Evolutionary conservation across 257 asterid genomes (phyloP).

Genomic region (Solanum dulcamara): DNA sequence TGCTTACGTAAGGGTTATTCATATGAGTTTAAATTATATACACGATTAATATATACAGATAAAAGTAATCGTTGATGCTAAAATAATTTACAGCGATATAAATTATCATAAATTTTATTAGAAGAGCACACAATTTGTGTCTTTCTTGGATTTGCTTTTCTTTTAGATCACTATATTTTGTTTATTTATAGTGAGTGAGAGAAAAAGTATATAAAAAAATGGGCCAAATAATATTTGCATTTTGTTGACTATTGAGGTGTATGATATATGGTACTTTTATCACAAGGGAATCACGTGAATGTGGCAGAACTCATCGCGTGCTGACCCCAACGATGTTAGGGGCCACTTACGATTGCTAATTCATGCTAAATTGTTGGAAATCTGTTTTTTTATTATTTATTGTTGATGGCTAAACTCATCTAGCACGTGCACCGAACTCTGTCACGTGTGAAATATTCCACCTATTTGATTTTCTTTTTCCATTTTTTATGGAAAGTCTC

Average conservation of each 20-base stretch:
- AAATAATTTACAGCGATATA: no score
- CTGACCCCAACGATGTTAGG: neutral
- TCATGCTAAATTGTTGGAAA: neutral
- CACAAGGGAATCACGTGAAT: conserved; percentile 8
- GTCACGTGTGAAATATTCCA: conserved; percentile 5
- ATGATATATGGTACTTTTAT: neutral
- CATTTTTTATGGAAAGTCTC: no score
- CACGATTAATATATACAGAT: no score
- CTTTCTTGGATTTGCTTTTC: neutral
- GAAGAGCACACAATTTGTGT: neutral
- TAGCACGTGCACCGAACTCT: conserved; percentile 17
- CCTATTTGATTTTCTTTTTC: neutral
- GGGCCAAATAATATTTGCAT: neutral
- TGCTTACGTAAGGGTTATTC: no score
- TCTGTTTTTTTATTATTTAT: neutral
- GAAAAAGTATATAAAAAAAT: neutral
- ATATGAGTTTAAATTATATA: no score
- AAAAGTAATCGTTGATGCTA: no score
- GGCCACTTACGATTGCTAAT: neutral
- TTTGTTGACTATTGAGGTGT: neutral
- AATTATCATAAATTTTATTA: no score
- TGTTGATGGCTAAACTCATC: neutral
- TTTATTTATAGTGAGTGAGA: neutral
- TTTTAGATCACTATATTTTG: neutral
- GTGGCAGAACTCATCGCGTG: neutral